Evolutionary conservation across 306 rosid species (phyloP).

Genomic region (Rosa lucieae): DNA sequence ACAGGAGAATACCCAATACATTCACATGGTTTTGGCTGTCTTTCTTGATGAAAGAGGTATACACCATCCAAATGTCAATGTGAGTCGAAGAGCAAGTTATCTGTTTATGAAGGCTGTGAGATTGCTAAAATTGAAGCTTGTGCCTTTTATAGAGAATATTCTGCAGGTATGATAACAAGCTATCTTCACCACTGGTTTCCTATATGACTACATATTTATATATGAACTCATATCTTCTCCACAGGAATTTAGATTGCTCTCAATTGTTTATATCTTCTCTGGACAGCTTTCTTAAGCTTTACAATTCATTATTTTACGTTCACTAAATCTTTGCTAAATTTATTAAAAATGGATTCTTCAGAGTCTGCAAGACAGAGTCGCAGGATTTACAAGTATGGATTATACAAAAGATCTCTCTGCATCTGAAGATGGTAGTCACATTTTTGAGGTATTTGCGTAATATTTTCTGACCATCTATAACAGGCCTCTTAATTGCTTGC

Average conservation of each 20-base stretch:
- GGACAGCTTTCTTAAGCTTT: constrained; percentile 17
- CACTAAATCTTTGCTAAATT: constrained; percentile 13
- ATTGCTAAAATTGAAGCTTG: constrained; percentile 81
- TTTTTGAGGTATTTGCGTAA: constrained; percentile 75
- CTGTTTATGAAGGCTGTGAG: constrained; percentile 92
- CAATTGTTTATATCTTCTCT: constrained; percentile 7
- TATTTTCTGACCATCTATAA: not conserved
- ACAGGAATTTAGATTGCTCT: constrained; percentile 6
- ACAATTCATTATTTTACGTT: constrained; percentile 17
- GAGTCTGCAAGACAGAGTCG: constrained; percentile 79
- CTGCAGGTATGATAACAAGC: constrained; percentile 63
- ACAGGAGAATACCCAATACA: constrained; percentile 74
- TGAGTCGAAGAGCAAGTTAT: constrained; percentile 90
- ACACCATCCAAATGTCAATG: constrained; percentile 81
- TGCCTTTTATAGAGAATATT: constrained; percentile 81
- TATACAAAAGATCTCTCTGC: constrained; percentile 60
- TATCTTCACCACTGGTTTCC: constrained; percentile 6
- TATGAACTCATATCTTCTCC: not conserved
- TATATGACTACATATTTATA: not conserved
- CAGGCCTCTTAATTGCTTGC: constrained; percentile 8
- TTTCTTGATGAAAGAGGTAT: constrained; percentile 98
- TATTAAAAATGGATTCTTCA: constrained; percentile 32
- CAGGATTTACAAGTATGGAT: constrained; percentile 64
- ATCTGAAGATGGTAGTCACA: constrained; percentile 96
- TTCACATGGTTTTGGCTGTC: constrained; percentile 76